These are phyloP conservation scores for Hanseniaspora uvarum DNA, from an alignment of 1,139 yeast genomes.

Conservation along the genomic window DNA sequence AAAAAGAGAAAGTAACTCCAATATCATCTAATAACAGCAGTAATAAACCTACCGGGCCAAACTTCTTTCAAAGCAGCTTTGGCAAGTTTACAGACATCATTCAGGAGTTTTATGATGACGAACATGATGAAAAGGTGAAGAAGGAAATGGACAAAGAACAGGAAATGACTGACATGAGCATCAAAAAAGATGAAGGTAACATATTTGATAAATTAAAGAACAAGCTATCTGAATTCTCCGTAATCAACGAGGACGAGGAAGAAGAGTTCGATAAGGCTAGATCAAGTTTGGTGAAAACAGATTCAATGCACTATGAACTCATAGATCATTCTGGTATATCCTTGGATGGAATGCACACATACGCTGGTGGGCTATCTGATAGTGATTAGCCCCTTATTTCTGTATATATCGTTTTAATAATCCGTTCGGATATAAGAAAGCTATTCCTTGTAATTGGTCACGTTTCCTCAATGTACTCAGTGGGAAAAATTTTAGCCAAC, in stretches of 20 bases:
- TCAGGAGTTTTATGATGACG: slow-evolving; percentile 15
- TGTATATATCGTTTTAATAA: not conserved
- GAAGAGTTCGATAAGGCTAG: slow-evolving; percentile 7
- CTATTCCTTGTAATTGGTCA: too few relatives aligned
- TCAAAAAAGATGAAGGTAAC: not conserved
- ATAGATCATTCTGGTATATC: slow-evolving; percentile 13
- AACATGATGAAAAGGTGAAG: slow-evolving; percentile 4
- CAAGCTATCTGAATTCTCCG: slow-evolving; percentile 9
- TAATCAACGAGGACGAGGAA: slow-evolving; percentile 13
- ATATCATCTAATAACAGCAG: not conserved
- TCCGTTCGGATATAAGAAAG: not conserved
- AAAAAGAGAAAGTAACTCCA: not conserved
- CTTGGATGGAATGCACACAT: slow-evolving; percentile 4
- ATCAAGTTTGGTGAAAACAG: not conserved
- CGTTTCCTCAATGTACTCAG: too few relatives aligned
- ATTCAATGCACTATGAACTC: slow-evolving; percentile 10
- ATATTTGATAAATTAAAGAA: slow-evolving; percentile 12
- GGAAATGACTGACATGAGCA: slow-evolving; percentile 2
- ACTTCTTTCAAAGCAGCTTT: slow-evolving; percentile 11
- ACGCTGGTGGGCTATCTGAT: not conserved
- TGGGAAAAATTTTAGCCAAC: not conserved
- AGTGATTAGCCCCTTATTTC: slow-evolving; percentile 1
- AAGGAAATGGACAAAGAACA: not conserved
- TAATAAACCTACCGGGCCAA: not conserved
- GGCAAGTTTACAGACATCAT: slow-evolving; percentile 14